Conservation (phyloP, 371 early-diverging fungal species). For the Zychaea mexicana region DNA sequence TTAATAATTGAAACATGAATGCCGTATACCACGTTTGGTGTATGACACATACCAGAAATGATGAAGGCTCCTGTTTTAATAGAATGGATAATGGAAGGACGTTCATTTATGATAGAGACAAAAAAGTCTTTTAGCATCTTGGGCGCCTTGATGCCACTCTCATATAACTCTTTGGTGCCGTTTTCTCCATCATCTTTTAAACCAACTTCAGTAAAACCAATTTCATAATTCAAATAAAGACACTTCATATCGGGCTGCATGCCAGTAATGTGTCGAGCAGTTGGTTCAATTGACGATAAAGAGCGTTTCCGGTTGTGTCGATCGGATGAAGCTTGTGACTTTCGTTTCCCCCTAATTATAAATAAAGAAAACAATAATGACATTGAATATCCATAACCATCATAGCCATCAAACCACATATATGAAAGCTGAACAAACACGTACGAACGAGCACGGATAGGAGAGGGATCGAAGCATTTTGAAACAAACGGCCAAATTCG, state of each 20-base stretch:
- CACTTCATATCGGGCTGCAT: conserved; percentile 9
- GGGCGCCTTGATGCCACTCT: background rate
- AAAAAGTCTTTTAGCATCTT: conserved; percentile 11
- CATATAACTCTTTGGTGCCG: conserved; percentile 9
- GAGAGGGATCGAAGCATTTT: background rate
- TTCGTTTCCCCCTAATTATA: background rate
- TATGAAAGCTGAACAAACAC: background rate
- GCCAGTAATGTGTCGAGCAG: background rate
- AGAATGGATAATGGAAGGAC: background rate
- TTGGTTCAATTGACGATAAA: background rate
- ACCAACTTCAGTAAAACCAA: conserved; percentile 8
- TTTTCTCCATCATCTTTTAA: conserved; percentile 4
- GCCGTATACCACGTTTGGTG: background rate
- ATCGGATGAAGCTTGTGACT: background rate
- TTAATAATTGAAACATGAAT: background rate
- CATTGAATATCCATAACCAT: background rate
- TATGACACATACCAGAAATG: background rate
- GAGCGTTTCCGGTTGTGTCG: conserved; percentile 2
- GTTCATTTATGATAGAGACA: background rate
- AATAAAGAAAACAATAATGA: background rate
- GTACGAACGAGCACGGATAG: background rate
- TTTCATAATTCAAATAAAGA: background rate
- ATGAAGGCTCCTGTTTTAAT: background rate
- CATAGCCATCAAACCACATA: background rate
- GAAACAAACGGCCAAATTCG: background rate